A percentile compares a stretch with the other conserved stretches of the same genome.
These are phyloP conservation scores for Sherardia arvensis DNA, from an alignment of 257 asterid species.

Conservation along the genomic window DNA sequence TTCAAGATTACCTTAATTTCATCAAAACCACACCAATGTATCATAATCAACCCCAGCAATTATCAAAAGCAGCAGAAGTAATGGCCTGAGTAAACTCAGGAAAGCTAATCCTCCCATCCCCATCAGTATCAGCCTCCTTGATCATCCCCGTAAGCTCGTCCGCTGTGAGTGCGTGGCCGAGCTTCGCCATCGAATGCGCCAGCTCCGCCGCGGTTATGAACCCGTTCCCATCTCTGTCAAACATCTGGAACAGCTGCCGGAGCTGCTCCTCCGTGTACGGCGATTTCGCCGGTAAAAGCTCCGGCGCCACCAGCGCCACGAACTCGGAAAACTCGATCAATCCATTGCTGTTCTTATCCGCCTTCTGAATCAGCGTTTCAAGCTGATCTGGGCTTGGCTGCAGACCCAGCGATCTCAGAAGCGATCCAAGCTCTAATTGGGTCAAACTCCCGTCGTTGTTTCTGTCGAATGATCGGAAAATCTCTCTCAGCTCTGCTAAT, in stretches of 20 bases:
- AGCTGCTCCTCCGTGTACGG: constrained; percentile 88
- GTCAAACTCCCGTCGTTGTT: constrained; percentile 91
- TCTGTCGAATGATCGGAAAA: constrained; percentile 78
- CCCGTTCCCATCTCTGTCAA: constrained; percentile 85
- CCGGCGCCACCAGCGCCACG: constrained; percentile 85
- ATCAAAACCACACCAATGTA: neutral
- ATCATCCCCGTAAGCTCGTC: constrained; percentile 93
- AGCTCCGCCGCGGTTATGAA: constrained; percentile 83
- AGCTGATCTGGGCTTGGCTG: constrained; percentile 83
- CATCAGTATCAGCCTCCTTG: constrained; percentile 76
- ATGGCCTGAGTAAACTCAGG: constrained; percentile 80
- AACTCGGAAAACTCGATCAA: constrained; percentile 87
- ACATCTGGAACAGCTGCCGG: constrained; percentile 65
- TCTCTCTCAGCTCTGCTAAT: constrained; percentile 73
- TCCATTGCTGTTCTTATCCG: constrained; percentile 76
- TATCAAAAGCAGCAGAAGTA: constrained; percentile 84
- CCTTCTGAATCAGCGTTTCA: constrained; percentile 65
- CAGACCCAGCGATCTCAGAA: constrained; percentile 69
- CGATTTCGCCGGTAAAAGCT: constrained; percentile 72
- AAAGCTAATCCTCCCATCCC: constrained; percentile 84
- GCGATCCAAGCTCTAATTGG: constrained; percentile 81
- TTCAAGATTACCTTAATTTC: constrained; percentile 9
- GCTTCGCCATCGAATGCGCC: constrained; percentile 94
- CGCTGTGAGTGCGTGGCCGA: constrained; percentile 80
- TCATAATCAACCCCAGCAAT: constrained; percentile 53